Conservation (phyloP, 441 rosid genomes). For the Gossypium davidsonii region DNA sequence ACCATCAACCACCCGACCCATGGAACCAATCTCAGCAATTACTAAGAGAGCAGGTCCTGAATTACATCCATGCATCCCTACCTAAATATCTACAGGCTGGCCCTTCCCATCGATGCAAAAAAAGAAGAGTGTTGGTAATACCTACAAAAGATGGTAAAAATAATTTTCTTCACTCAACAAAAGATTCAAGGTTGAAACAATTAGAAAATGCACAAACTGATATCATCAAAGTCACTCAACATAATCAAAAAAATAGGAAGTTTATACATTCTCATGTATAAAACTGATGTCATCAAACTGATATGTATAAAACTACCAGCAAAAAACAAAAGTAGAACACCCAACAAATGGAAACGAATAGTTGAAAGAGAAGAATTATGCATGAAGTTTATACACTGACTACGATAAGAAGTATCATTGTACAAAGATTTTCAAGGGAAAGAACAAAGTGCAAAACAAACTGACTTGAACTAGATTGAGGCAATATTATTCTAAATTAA, state of each 20-base stretch:
- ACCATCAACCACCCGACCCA: slow-evolving; percentile 96
- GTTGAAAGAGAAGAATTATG: not conserved
- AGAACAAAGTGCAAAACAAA: not conserved
- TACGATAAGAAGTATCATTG: not conserved
- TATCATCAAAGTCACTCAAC: slow-evolving; percentile 3
- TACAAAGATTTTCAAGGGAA: not conserved
- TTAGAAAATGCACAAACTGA: not conserved
- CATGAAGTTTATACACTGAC: not conserved
- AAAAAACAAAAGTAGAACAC: not conserved
- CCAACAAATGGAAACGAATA: not conserved
- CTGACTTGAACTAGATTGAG: not conserved
- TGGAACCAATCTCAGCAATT: slow-evolving; percentile 99
- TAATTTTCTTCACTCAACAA: not conserved
- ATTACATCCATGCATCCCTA: slow-evolving; percentile 76
- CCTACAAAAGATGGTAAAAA: slow-evolving; percentile 11
- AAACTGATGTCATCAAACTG: not conserved
- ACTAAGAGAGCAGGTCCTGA: slow-evolving; percentile 54
- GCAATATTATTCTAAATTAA: not conserved
- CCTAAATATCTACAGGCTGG: slow-evolving; percentile 29
- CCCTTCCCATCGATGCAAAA: slow-evolving; percentile 35
- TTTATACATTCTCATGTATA: not conserved
- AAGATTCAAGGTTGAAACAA: not conserved
- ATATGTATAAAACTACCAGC: not conserved
- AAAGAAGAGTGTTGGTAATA: slow-evolving; percentile 14
- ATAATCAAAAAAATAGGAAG: not conserved